Evolutionary conservation across 176 grass and related monocot genomes (phyloP), one percentile per base, ranked within the genome.

Genomic region (Eleusine coracana): DNA sequence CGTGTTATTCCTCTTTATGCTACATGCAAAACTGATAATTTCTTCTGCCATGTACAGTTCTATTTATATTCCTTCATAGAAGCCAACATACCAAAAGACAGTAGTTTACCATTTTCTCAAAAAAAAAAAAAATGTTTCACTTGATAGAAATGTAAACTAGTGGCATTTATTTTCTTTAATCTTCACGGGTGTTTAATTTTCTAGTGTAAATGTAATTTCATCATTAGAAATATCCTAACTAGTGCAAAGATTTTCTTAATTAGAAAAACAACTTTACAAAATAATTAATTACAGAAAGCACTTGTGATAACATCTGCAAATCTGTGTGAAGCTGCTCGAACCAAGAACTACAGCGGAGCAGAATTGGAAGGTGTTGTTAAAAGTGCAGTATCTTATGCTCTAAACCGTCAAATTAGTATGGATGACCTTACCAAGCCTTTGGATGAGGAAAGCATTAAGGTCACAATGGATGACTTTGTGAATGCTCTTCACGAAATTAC

Each of bases 341-440:
- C 96, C 23, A 99, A 99, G 83, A 99, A 99, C 79, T 99, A 92
- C 68, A 99, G 89, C 83, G 96, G 96, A 87, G 96, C 96, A 70
- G 96, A 96, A 84, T 76, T 99, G 66, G 92, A 99, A 91, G 96
- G 96, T 85, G 93, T 99, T 82, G 96, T 99, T 37, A 96, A 99
- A 86, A 99, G 96, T 74, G 96, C 96, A 37, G 93, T 95, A 64
- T 96, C 96, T 38, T 99, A 49, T 90, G 96, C 93, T 75, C 85
- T 96, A 77, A 93, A 99, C 75, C 87, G 93, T 59, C 96, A 99
- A 72, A 90, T 95, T 83, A 93, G 76, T 55, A 93, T 99, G 96
- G 96, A 96, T 85, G 93, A 99, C 66, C 89, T 99, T 49, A 96
- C 92, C 10, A 99, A 96, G 74, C 87, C 60, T 70, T 87, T 96